Conservation (phyloP, 2,329 filamentous ascomycete species). For the Neofusicoccum ribis region DNA sequence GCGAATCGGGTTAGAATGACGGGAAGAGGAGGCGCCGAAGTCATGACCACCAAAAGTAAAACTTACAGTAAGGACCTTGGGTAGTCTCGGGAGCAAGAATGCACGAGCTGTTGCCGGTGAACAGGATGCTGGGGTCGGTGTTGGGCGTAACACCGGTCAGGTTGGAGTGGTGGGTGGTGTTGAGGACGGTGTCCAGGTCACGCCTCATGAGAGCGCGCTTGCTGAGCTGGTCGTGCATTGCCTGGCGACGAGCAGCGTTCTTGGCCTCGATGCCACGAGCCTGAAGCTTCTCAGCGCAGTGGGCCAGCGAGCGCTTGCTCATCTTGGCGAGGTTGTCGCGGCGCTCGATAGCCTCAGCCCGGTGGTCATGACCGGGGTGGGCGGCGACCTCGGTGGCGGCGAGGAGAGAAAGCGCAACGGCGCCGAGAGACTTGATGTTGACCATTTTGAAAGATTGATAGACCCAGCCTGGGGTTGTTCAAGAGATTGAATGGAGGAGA, state of each 20-base stretch:
- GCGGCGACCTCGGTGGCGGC: slow-evolving; percentile 33
- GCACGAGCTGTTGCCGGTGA: slow-evolving; percentile 35
- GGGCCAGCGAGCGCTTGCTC: slow-evolving; percentile 28
- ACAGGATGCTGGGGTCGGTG: slow-evolving; percentile 31
- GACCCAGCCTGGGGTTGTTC: neutral
- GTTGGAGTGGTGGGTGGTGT: slow-evolving; percentile 33
- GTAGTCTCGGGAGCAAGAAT: slow-evolving; percentile 37
- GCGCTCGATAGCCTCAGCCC: slow-evolving; percentile 37
- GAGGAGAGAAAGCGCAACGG: slow-evolving; percentile 25
- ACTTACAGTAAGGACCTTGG: slow-evolving; percentile 31
- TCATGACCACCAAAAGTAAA: too few species aligned
- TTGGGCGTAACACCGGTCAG: slow-evolving; percentile 31
- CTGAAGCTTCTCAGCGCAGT: slow-evolving; percentile 43
- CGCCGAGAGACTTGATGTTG: slow-evolving; percentile 23
- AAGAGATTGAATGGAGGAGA: neutral
- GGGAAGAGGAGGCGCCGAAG: too few species aligned
- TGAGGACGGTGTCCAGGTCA: slow-evolving; percentile 22
- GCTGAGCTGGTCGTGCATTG: slow-evolving; percentile 42
- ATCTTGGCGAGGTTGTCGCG: slow-evolving; percentile 31
- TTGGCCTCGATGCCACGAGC: slow-evolving; percentile 42
- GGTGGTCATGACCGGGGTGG: slow-evolving; percentile 42
- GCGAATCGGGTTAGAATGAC: neutral
- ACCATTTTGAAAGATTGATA: slow-evolving; percentile 7
- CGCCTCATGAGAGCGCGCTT: slow-evolving; percentile 31
- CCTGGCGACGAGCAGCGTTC: slow-evolving; percentile 45